These are phyloP conservation scores for Eimeria maxima DNA, from an alignment of 169 alveolate species.

Conservation along the genomic window DNA sequence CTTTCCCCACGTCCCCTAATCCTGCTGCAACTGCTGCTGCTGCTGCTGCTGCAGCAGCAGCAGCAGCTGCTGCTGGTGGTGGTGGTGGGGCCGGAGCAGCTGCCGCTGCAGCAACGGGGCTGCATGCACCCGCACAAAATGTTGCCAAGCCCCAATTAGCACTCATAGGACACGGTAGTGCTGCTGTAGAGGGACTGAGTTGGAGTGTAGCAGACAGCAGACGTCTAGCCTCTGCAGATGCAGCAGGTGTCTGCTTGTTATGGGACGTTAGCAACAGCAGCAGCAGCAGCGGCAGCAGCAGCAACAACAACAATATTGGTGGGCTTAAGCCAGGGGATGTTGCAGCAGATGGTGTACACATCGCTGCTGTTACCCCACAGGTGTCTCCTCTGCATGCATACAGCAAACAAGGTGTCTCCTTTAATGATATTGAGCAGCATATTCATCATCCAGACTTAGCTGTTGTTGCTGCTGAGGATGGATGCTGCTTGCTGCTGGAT, in stretches of 20 bases:
- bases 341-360: constrained; percentile 50
- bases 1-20: constrained; percentile 7
- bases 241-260: constrained; percentile 56
- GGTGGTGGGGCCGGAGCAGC: not conserved
- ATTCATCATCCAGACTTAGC: constrained; percentile 55
- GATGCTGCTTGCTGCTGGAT: constrained; percentile 55
- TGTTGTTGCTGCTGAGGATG: constrained; percentile 67
- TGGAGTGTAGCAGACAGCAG: constrained; percentile 63
- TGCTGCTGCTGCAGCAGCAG: not conserved
- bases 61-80: not conserved
- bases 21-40: constrained; percentile 55
- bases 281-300: constrained; percentile 38
- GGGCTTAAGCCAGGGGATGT: constrained; percentile 4
- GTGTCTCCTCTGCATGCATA: not conserved
- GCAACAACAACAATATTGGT: constrained; percentile 19
- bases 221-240: constrained; percentile 36
- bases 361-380: constrained; percentile 58
- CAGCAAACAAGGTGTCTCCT: not conserved
- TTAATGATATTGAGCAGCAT: constrained; percentile 36
- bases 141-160: constrained; percentile 76
- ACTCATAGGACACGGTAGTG: constrained; percentile 31
- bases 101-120: not conserved
- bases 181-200: constrained; percentile 49
- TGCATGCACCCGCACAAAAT: not conserved
- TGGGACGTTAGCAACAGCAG: constrained; percentile 56